Evolutionary conservation across 805 yeast genomes (phyloP), one percentile per base, ranked within the genome.

Genomic region (Torulaspora indica): DNA sequence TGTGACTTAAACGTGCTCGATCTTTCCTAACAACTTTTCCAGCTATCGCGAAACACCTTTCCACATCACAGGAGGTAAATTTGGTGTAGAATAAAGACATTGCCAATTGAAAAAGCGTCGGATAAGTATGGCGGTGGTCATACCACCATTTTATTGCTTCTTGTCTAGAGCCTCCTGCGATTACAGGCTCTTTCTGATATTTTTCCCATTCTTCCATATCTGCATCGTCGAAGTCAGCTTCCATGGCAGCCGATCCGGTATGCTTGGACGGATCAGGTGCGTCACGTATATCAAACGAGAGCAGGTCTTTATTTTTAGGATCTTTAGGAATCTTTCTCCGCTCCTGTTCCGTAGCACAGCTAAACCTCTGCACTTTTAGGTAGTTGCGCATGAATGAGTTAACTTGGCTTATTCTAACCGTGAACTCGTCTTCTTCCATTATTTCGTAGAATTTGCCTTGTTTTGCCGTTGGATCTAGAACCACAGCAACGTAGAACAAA

Each of bases 391-490:
- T 25, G 28, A 25, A 25, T 12, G 28, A 25, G 28, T 8, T 12
- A 25, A 25, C 28, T 25, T 25, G 3, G 28, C 28, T 12, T 12
- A 25, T 25, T 12, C 28, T 25, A 25, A 25, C 28, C 10, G 10
- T 12, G n/a, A 9, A 25, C 10, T 25, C 28, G 4, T 12, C n/a
- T 25, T 25, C 9, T 17, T 32, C 12, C 35, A 32, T 42, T 34
- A 38, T 32, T n/a, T 31, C 30, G 24, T 42, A 24, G 18, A 46
- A 31, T n/a, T 27, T 33, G 14, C 40, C 38, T 15, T 36, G 24
- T 20, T 32, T 35, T 31, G 34, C 32, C 10, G 50, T 38, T 10
- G 50, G 50, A 32, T 47, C 47, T 18, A 47, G 31, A 8, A 43
- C 27, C 5, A 35, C 42, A 2, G 42, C 35, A 22, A 42, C 50